Evolutionary conservation across 2,329 filamentous ascomycete species (phyloP).

Genomic region (Phyllosticta citribraziliensis): DNA sequence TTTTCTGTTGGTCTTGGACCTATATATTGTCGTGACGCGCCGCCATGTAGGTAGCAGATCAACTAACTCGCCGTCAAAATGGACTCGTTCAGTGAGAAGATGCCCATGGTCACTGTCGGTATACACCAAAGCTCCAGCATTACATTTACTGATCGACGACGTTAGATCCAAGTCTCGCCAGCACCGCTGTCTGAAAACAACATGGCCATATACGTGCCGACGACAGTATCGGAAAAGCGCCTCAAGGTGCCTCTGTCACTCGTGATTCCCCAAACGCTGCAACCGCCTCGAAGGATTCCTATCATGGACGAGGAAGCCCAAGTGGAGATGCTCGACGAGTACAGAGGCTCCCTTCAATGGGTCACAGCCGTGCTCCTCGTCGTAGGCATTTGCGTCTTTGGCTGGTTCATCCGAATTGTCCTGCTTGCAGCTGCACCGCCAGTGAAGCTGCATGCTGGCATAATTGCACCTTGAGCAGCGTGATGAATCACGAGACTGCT

Average conservation of each 20-base stretch:
- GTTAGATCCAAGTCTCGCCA: not conserved
- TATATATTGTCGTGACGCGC: not conserved
- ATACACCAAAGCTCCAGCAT: not conserved
- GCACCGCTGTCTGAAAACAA: not conserved
- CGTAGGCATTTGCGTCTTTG: conserved; percentile 4
- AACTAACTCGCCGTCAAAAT: not conserved
- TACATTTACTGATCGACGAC: not conserved
- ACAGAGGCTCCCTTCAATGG: conserved; percentile 3
- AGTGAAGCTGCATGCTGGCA: not conserved
- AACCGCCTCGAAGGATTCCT: not conserved
- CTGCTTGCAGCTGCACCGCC: conserved; percentile 1
- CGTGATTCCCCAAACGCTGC: not conserved
- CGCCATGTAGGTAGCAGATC: not conserved
- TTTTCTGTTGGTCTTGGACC: not conserved
- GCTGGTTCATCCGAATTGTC: conserved; percentile 2
- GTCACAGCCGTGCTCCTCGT: not conserved
- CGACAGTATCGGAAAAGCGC: not conserved
- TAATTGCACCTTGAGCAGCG: not conserved
- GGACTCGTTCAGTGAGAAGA: not conserved
- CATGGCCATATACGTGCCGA: not conserved
- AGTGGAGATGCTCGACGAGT: not conserved
- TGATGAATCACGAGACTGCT: not conserved
- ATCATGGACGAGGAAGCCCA: conserved; percentile 7
- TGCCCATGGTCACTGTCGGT: not conserved
- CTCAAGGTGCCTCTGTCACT: conserved; percentile 5